Evolutionary conservation across 495 filamentous ascomycete genomes (phyloP).

Genomic region (Physcia stellaris): DNA sequence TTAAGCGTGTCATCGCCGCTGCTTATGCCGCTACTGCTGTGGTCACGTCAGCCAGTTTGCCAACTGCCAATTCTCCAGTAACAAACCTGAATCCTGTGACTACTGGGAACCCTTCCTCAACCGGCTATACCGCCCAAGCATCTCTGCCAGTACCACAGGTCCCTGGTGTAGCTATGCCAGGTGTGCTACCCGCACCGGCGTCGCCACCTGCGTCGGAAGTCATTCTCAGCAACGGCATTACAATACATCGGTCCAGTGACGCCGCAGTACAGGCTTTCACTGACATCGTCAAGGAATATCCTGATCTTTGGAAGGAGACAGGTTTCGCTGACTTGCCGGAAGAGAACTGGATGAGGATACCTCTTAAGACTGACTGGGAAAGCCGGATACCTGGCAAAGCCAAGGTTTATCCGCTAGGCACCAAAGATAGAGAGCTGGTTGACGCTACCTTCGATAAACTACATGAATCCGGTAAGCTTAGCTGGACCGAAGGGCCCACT

Average conservation of each 20-base stretch:
- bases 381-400: neutral
- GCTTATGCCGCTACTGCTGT: too few species aligned
- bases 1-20: too few species aligned
- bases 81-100: too few species aligned
- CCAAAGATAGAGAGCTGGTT: conserved; percentile 1
- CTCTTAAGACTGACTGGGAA: too few species aligned
- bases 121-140: too few species aligned
- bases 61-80: too few species aligned
- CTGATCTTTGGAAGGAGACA: neutral
- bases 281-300: too few species aligned
- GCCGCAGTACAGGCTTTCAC: neutral
- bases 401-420: conserved; percentile 6
- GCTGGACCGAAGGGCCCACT: neutral
- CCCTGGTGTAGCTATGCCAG: neutral
- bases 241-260: too few species aligned
- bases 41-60: too few species aligned
- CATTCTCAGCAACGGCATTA: too few species aligned
- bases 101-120: too few species aligned
- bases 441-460: conserved; percentile 7
- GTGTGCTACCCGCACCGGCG: neutral
- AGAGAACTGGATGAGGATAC: conserved; percentile 1
- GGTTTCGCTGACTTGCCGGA: conserved; percentile 2
- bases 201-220: neutral
- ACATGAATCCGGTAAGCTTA: neutral
- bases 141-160: neutral